phyloP scores from a whole-genome alignment of 805 yeast species.

The Kurtzmaniella cleridarum region DNA sequence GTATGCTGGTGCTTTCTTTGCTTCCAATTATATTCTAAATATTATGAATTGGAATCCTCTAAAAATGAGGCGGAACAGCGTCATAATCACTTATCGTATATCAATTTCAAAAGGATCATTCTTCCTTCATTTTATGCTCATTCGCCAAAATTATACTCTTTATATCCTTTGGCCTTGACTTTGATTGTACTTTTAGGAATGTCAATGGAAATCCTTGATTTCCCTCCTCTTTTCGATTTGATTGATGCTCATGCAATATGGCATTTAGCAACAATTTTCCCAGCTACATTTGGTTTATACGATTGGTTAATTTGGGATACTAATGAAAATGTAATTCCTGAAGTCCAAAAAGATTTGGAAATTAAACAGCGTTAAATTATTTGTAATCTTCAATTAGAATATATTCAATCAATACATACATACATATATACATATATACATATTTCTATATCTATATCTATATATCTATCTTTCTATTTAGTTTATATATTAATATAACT shows the following conservation, averaged over 20 bases:
- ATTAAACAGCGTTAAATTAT: constrained; percentile 7
- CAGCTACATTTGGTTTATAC: constrained; percentile 36
- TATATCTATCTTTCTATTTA: too few species aligned
- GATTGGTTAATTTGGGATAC: constrained; percentile 43
- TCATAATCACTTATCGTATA: constrained; percentile 24
- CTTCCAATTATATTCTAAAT: constrained; percentile 26
- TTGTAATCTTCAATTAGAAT: constrained; percentile 2
- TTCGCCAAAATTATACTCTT: constrained; percentile 33
- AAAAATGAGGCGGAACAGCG: constrained; percentile 5
- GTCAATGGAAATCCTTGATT: constrained; percentile 89
- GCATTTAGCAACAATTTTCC: constrained; percentile 78
- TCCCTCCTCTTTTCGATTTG: constrained; percentile 62
- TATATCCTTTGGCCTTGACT: constrained; percentile 34
- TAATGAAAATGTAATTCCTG: constrained; percentile 24
- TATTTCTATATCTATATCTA: too few species aligned
- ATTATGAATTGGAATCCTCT: constrained; percentile 19
- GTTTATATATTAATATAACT: too few species aligned
- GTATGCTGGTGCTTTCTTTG: constrained; percentile 26
- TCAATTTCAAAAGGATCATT: constrained; percentile 15
- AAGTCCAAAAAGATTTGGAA: constrained; percentile 7
- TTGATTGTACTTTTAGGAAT: constrained; percentile 60
- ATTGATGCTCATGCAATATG: constrained; percentile 92
- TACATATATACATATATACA: not conserved
- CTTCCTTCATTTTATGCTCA: constrained; percentile 25
- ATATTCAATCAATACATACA: not conserved